phyloP scores from a whole-genome alignment of 805 yeast species.

The Metschnikowia arizonensis region DNA sequence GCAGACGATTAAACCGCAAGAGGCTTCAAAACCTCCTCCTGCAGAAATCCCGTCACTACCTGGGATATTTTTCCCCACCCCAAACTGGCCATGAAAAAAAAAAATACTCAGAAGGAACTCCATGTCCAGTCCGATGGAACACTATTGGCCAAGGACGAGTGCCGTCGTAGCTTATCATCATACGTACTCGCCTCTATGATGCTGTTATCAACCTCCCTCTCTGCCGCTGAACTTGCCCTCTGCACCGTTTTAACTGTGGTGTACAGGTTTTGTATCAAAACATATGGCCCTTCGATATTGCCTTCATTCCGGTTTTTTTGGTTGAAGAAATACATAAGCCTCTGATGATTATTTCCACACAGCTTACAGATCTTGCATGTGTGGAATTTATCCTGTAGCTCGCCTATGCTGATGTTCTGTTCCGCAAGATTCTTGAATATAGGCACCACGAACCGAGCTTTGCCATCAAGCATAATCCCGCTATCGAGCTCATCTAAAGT shows the following conservation, averaged over 20 bases:
- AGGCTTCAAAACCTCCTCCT: background rate
- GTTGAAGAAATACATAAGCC: constrained; percentile 28
- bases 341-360: constrained; percentile 18
- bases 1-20: background rate
- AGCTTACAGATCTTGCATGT: constrained; percentile 18
- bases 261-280: constrained; percentile 36
- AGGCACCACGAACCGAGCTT: constrained; percentile 37
- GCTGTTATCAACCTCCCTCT: background rate
- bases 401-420: constrained; percentile 5
- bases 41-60: background rate
- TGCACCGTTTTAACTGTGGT: background rate
- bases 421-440: constrained; percentile 22
- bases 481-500: constrained; percentile 8
- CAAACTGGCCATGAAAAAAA: no score
- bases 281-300: constrained; percentile 19
- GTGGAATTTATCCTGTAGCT: constrained; percentile 14
- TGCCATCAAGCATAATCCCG: constrained; percentile 16
- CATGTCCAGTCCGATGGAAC: constrained; percentile 45
- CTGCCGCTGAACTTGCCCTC: background rate
- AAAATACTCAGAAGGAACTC: constrained; percentile 41
- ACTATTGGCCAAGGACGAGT: constrained; percentile 2
- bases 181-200: constrained; percentile 4
- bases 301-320: constrained; percentile 16
- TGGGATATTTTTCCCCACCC: background rate
- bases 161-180: background rate